Base-by-base conservation (phyloP, 768 basidiomycete genomes). In the Boletus coccyginus region DNA sequence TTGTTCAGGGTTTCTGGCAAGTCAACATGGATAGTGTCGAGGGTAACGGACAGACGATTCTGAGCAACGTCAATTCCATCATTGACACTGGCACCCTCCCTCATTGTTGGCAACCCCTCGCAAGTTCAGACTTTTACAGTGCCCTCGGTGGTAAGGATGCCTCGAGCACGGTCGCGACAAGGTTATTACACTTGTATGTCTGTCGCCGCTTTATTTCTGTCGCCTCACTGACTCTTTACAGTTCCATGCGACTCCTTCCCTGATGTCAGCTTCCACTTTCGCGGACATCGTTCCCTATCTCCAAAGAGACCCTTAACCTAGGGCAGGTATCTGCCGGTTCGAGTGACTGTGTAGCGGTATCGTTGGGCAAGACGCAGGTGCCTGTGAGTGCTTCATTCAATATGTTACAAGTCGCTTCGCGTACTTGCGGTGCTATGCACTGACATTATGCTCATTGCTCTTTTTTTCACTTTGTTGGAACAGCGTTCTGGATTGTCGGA, bases 291-390 rank as follows among this genome's bases (percentile, higher is more conserved):
- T 78, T 74, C 65, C 38, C 56, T 21, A 67, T 80, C 56, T 56
- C 66, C 12, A 14, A 65, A 1, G 60, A 52, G 6, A 66, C 57
- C 32, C 68, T 77, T 67, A 80, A 78, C 64, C 58, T 80, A 14
- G 81, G 79, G 4, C 40, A 42, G 0, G 57, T 66, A 9, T 53
- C 53, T 2, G 0, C 40, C 1, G 66, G 64, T 19, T 70, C 69
- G 17, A 49, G 45, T 0, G 50, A 64, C 9, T 75, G 76, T 52
- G 55, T 74, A 74, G 73, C 27, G 70, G 64, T 0, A 63, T 77
- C 33, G 61, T 63, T 4, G 59, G 46, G 0, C 13, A 40, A n/a
- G 40, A 50, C 29, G 16, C 10, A 2, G 47, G 41, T 14, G 0
- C 13, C 7, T 17, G 63, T 65, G 32, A 52, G 57, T 39, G 5